Evolutionary conservation across 345 rosid species (phyloP), one percentile per base, ranked within the genome.

Genomic region (Diplotaxis tenuifolia): DNA sequence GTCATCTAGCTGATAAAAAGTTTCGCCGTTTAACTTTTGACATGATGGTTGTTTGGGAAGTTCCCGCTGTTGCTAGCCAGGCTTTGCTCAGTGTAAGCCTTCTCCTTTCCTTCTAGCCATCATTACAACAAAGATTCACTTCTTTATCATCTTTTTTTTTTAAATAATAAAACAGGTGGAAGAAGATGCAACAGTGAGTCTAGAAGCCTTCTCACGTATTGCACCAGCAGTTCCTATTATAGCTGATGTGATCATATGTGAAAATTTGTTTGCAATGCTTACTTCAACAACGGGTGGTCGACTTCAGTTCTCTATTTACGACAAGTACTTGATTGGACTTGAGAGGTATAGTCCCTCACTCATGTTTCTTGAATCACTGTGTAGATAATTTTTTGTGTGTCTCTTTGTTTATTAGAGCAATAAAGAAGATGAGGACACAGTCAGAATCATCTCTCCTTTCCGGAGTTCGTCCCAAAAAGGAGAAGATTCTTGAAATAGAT

Each of bases 41-140:
- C 74, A 90, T 92, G 96, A 95, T 95, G 99, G 75, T 95, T 62
- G 98, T 96, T 47, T 95, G 98, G 99, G 98, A 90, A 76, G 63
- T 82, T 71, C 99, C 98, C 7, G 82, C 84, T 34, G 87, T 87
- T 70, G 52, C 89, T 56, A 88, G 86, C 83, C 88, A 82, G 79
- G 83, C 94, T 78, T 55, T 71, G 31, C 73, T 74, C 70, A 82
- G 84, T 63, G 97, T 92, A 80, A 78, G 83, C 1, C 52, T 75
- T 52, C 25, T 75, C 55, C 25, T 32, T 40, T 62, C 25, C 25
- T 67, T 47, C 23, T 38, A 71, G n/a, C 60, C 18, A 21, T 23
- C 40, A 4, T 54, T 57, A 6, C 40, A 47, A 14, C 47, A 8
- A n/a, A n/a, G n/a, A 49, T 11, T 22, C 4, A 65, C 38, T 66